Base-by-base conservation (phyloP, 2,329 filamentous ascomycete genomes). In the Sporothrix variecibatus region DNA sequence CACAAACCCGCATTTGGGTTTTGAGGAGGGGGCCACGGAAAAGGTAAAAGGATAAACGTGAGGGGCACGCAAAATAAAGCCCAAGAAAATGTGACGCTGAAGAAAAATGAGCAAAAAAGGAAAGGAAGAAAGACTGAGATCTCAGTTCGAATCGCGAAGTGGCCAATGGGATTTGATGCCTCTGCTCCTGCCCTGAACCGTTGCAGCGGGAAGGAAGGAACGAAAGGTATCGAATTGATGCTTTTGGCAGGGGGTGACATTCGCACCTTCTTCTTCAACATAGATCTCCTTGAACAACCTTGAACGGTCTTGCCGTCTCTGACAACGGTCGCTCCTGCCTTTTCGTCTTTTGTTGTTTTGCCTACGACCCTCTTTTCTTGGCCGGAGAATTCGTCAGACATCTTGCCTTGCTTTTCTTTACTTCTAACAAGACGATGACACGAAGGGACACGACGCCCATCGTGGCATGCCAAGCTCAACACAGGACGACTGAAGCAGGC, bases 371-470 rank as follows among this genome's bases (percentile, higher is more conserved):
- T 65, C 5, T 31, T 31, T 0, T 20, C 15, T 51, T 26, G n/a
- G 20, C 74, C 76, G 77, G 76, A 77, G 70, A 78, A 77, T 78
- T 77, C 76, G 43, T 77, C 77, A 56, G 65, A 77, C 77, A 49
- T 56, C 31, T 65, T 49, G 23, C 56, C 58, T 51, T 72, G 71
- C 23, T 53, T 51, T 49, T 58, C 62, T 49, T 17, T 67, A 49
- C 34, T 40, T 72, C 71, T 67, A 34, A 68, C 71, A 43, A 46
- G 71, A 68, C 58, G 62, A 68, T 58, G 71, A 72, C 60, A 72
- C 71, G 23, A 68, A 15, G 20, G 46, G 43, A 51, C 43, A 51
- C 46, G 65, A 65, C 62, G 23, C 8, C 56, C 60, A 43, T 43
- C 38, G 51, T n/a, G 34, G 31, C 49, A 60, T 23, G 26, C 51